Base-by-base conservation (phyloP, 148 eudicot genomes). In the Persicaria tinctoria region DNA sequence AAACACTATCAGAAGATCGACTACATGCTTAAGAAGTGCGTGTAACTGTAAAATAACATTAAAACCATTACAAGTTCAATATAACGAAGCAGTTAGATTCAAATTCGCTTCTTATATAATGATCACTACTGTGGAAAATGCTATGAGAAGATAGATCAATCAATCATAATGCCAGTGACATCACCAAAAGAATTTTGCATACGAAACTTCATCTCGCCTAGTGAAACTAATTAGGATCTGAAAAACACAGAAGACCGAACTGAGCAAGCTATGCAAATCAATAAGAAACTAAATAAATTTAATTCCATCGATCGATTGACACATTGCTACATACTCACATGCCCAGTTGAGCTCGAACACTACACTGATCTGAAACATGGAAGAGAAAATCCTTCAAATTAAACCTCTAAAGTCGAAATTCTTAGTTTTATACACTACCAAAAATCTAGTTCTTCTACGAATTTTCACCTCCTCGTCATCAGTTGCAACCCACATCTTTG, bases 11-110 rank as follows among this genome's bases (percentile, higher is more conserved):
- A 32, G 38, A 76, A 88, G 85, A 49, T 79, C 51, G 16, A 85
- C 76, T 51, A 93, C 86, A 83, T 87, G 84, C 72, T 91, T 90
- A 46, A 89, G 78, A 44, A 80, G 89, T n/a, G 75, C 80, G 75
- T 74, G 82, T 82, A 91, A 72, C 98, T 93, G 75, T 53, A 80
- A 75, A 49, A 38, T 14, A 11, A 48, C 8, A 62, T 8, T 10
- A 72, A 53, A 41, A 8, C 49, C 38, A 68, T 49, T 38, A 75
- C 32, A 60, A 16, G n/a, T 64, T 12, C n/a, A 47, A 47, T 53
- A 32, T 16, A 66, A 66, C 27, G 27, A 73, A 73, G 62, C 63
- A 51, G 11, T 50, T 47, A 18, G 51, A 50, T n/a, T 73, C 3
- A 48, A 51, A 50, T 20, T 53, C 18, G 5, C 1, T 51, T 48